Base-by-base conservation (phyloP, 2,329 filamentous ascomycete genomes). In the Cryphonectria japonica region DNA sequence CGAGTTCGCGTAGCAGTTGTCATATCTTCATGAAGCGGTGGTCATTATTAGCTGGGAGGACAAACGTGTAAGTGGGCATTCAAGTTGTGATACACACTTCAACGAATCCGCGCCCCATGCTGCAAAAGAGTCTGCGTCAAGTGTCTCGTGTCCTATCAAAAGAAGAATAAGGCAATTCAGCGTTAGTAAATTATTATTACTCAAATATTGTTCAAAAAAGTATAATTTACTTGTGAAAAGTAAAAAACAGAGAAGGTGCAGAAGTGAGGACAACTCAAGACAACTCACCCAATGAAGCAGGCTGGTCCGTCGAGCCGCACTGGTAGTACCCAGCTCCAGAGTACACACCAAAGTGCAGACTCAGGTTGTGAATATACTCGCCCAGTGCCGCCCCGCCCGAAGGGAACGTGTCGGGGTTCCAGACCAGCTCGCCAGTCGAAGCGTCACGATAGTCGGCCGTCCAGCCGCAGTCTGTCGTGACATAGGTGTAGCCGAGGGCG, bases 401-500 rank as follows among this genome's bases (percentile, higher is more conserved):
- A 0, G 87, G 87, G 41, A 89, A 89, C 0, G 83, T 75, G 0
- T 77, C 81, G 8, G 77, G 73, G 69, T 88, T 86, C 83, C 85
- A 89, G 16, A 84, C 83, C 3, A 88, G 78, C 29, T 80, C 80
- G 1, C 84, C 84, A 13, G 59, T 34, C 29, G 86, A 77, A 0
- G 78, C 76, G 52, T 85, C 80, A 4, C 83, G 78, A 9, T 81
- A 76, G 22, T 74, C 74, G 0, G 79, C 75, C 32, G 79, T 83
- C 89, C 88, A 91, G 0, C 89, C 88, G 68, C 87, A 90, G 74
- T 91, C 89, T 0, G 84, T 83, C 0, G 86, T 88, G 43, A 89
- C 85, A 69, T 85, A 84, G 1, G 79, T 82, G 75, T 91, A 91
- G 7, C 89, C 88, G 0, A 86, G 78, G 3, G 83, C 80, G 0